Conservation (phyloP, 2,329 filamentous ascomycete genomes). For the Fusarium floridanum region DNA sequence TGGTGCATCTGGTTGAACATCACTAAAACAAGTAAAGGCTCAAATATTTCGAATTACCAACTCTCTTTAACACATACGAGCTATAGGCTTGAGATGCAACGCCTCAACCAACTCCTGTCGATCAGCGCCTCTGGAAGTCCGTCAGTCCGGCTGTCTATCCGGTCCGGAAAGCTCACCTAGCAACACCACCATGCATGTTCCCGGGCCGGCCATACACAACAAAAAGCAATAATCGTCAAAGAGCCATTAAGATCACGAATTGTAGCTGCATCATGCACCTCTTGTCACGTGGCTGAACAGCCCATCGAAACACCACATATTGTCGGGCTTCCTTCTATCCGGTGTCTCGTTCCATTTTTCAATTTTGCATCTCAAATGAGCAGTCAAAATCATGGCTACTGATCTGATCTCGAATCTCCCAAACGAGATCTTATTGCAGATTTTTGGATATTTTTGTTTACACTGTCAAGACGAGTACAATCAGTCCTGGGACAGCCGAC, state of each 20-base stretch:
- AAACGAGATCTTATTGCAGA: neutral
- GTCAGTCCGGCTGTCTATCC: neutral
- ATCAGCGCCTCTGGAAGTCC: neutral
- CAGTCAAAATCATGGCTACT: neutral
- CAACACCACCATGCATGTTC: neutral
- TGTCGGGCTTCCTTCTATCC: neutral
- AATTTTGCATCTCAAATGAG: neutral
- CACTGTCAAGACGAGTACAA: slow-evolving; percentile 4
- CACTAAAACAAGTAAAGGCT: neutral
- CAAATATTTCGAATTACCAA: neutral
- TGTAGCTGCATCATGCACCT: neutral
- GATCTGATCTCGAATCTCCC: neutral
- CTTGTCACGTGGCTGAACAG: neutral
- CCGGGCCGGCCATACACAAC: neutral
- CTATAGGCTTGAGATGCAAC: neutral
- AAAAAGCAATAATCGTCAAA: neutral
- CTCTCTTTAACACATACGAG: neutral
- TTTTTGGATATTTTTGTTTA: slow-evolving; percentile 5
- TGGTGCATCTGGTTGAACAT: neutral
- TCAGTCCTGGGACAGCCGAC: slow-evolving; percentile 1
- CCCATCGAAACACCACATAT: neutral
- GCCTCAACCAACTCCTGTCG: neutral
- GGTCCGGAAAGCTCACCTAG: neutral
- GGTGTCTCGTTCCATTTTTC: neutral
- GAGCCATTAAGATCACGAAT: neutral